Base-by-base conservation (phyloP, 1,139 yeast species). In the Zygosaccharomyces pseudobailii region DNA sequence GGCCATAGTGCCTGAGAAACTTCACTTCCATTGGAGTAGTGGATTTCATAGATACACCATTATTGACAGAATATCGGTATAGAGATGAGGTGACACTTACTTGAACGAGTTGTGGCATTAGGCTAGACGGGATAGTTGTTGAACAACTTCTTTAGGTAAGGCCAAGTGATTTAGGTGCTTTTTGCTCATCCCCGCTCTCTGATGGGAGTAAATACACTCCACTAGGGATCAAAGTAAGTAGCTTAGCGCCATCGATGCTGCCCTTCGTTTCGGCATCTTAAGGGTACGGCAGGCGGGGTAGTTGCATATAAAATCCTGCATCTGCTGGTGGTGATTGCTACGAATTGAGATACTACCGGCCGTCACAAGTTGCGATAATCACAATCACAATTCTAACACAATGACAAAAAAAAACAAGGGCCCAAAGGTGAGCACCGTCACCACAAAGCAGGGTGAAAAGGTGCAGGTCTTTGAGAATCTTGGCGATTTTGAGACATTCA, bases 401-500 rank as follows among this genome's bases (percentile, higher is more conserved):
- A 61, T 60, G 65, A 49, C 60, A 10, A 61, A 62, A 53, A 62
- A 63, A 47, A 62, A 58, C 48, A 57, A 57, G 50, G 62, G 62
- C 47, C 56, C 57, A 47, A 58, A 59, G 50, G 51, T 58, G 24
- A 43, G 51, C 27, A 61, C 59, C 8, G 49, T 62, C 20, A 57
- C 57, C 25, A 62, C 58, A 36, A 59, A 63, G 42, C 50, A 52
- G n/a, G 67, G 67, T 51, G 67, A 62, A 34, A 49, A 53, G 25
- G 36, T 62, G 55, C 62, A 64, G 41, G 71, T 65, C 43, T 84
- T 84, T 66, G 90, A 84, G 44, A 84, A 79, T 51, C 69, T 84
- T 56, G 73, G 72, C 17, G 73, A 79, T 20, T 84, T 84, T 61
- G 87, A 82, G 63, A 74, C 75, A 41, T 84, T 72, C 64, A 72